Percentiles rank a stretch among this genome's conserved stretches.
phyloP scores from a whole-genome alignment of 202 grass and related monocot species.

The Alloteropsis angusta region DNA sequence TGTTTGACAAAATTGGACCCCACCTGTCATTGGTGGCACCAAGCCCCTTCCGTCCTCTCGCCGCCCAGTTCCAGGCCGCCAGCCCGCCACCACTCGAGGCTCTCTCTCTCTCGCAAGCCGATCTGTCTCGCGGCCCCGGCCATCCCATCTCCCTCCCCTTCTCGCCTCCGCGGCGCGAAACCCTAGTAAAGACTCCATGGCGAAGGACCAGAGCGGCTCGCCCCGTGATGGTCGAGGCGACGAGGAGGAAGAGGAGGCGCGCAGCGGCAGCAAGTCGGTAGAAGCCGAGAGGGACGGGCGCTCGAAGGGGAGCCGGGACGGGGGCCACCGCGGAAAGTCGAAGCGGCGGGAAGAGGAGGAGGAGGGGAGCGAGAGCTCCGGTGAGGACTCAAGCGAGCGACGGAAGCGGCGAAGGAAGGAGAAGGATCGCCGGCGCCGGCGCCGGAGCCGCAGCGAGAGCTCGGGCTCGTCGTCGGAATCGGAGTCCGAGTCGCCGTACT shows the following conservation, averaged over 20 bases:
- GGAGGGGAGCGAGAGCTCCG: constrained; percentile 37
- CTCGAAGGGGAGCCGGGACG: constrained; percentile 32
- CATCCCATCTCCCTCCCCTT: constrained; percentile 7
- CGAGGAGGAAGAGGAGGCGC: constrained; percentile 11
- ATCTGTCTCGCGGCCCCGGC: constrained; percentile 13
- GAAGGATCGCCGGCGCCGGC: constrained; percentile 36
- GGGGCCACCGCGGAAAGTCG: constrained; percentile 39
- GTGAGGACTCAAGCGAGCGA: constrained; percentile 42
- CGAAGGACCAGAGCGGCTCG: constrained; percentile 35
- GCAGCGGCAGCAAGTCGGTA: constrained; percentile 32
- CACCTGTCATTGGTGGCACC: background rate
- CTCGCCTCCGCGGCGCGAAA: background rate
- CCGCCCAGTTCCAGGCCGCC: background rate
- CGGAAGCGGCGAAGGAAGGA: constrained; percentile 51
- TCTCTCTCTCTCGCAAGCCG: background rate
- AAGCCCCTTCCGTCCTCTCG: background rate
- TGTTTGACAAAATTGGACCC: background rate
- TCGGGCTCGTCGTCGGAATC: constrained; percentile 31
- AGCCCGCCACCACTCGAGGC: background rate
- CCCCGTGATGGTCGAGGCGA: background rate
- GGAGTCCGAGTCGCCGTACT: constrained; percentile 41
- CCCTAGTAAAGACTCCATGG: constrained; percentile 48
- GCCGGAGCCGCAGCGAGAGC: constrained; percentile 45
- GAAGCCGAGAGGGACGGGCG: constrained; percentile 29
- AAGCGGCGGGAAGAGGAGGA: constrained; percentile 36